Evolutionary conservation across 768 basidiomycete species (phyloP), one percentile per base, ranked within the genome.

Genomic region (Suillus sp.): DNA sequence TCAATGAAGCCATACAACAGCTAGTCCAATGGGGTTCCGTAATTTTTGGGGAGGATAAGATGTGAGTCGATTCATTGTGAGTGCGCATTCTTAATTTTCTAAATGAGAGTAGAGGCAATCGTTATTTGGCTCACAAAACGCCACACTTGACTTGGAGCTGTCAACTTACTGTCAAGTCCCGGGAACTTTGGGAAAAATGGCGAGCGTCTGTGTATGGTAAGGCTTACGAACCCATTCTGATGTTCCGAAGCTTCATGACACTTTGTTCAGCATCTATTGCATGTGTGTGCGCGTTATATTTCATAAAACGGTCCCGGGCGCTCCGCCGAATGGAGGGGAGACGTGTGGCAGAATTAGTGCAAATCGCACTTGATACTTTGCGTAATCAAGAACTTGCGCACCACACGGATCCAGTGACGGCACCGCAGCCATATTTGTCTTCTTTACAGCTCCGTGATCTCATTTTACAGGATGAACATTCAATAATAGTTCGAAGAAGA

Each of bases 361-460:
- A 90, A 75, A 84, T 88, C 63, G 90, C 89, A 13, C 84, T 95
- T 59, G 89, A 92, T 67, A 86, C 87, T 20, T 81, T 95, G 73
- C 89, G 87, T 70, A 88, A 90, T 68, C 92, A 95, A 75, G 94
- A 95, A 72, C 78, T 90, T 62, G 86, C 87, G 3, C 86, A 96
- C 75, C 86, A 94, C 74, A 85, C 86, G 68, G 93, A 95, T 73
- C 92, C 93, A 16, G 85, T 91, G 66, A 86, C 81, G 62, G 81
- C 85, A 42, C 86, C 92, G 9, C 82, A 86, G 48, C 86, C 92
- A 9, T 93, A 90, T 80, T 75, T 96, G 66, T 91, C 93, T 14
- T 92, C 93, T 30, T 78, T 93, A 58, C 94, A 95, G 72, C 84
- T 97, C 51, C 91, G 95, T 61, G 95, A 97, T 76, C 81, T 92